A percentile compares a stretch with the other conserved stretches of the same genome.
Conservation (phyloP, 1,284 basidiomycete genomes). For the Ceratorhiza oryzae-sativae region DNA sequence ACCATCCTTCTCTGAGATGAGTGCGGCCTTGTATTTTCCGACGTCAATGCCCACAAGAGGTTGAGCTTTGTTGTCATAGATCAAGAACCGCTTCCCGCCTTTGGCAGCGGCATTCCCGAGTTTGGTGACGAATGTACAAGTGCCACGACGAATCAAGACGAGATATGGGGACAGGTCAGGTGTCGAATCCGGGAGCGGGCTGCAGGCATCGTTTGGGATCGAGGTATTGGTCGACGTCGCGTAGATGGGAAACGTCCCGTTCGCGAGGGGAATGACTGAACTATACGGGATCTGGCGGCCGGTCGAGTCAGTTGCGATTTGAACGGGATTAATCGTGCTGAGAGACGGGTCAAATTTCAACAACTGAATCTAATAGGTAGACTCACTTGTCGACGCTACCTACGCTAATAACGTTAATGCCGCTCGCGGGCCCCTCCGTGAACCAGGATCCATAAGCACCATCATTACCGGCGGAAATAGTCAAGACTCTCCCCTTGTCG, state of each 20-base stretch:
- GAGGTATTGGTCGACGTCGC: conserved; percentile 45
- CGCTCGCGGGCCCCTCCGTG: conserved; percentile 39
- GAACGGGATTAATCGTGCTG: conserved; percentile 4
- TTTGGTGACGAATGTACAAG: conserved; percentile 60
- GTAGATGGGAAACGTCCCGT: conserved; percentile 43
- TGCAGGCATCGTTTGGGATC: conserved; percentile 61
- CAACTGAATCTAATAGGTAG: not conserved
- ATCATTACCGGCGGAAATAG: conserved; percentile 41
- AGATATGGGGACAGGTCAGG: conserved; percentile 60
- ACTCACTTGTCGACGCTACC: conserved; percentile 43
- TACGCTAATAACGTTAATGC: conserved; percentile 40
- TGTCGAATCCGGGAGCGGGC: conserved; percentile 59
- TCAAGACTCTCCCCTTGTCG: conserved; percentile 49
- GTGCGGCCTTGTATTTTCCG: conserved; percentile 33
- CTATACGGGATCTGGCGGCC: not conserved
- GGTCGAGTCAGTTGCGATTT: conserved; percentile 37
- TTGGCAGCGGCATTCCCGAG: conserved; percentile 60
- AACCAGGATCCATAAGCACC: conserved; percentile 42
- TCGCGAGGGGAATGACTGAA: not conserved
- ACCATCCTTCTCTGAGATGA: conserved; percentile 42
- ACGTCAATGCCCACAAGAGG: conserved; percentile 17
- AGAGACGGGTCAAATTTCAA: not conserved
- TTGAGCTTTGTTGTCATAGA: conserved; percentile 51
- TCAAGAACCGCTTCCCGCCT: conserved; percentile 58
- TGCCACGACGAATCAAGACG: conserved; percentile 61